Base-by-base conservation (phyloP, 495 filamentous ascomycete genomes). In the Pyronema domesticum region DNA sequence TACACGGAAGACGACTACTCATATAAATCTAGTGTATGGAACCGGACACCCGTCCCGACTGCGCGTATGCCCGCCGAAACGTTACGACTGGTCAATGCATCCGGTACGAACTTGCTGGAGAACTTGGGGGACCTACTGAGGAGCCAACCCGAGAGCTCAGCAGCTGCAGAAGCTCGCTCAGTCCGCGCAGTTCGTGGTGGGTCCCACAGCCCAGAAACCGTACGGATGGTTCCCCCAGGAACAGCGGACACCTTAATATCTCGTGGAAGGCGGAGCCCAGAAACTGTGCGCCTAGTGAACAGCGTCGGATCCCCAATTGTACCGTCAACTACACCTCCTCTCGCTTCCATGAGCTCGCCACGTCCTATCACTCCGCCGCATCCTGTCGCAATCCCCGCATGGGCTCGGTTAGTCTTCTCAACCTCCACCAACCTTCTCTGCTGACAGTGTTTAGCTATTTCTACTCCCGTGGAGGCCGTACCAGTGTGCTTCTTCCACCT, bases 1-100 rank as follows among this genome's bases (percentile, higher is more conserved):
- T 54, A 52, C 37, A 60, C 63, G 15, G 37, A 44, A 15, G 63
- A 62, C 34, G 63, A 65, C 51, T 65, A 65, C 47, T 58, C 55
- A 36, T 42, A 52, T n/a, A 56, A 56, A 48, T 64, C 61, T 18
- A 61, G 46, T 59, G 57, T 56, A 65, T 64, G 36, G 62, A 3
- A n/a, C 11, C 13, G 23, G 37, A 57, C 19, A 18, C 54, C 39
- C 35, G 43, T 49, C 48, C 47, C 44, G n/a, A 48, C 36, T 51
- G 34, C 49, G 43, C 56, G 53, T 45, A 65, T 65, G 62, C 61
- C 64, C 46, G 35, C 56, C 15, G 57, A 51, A 30, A 64, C 61
- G 37, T 45, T 65, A 40, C 54, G 62, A 45, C 53, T 65, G 36
- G 62, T 65, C 33, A n/a, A 55, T 42, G 48, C 55, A 15, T 43